Conservation (phyloP, 1,139 yeast genomes). For the Saccharomycopsis hybrid region DNA sequence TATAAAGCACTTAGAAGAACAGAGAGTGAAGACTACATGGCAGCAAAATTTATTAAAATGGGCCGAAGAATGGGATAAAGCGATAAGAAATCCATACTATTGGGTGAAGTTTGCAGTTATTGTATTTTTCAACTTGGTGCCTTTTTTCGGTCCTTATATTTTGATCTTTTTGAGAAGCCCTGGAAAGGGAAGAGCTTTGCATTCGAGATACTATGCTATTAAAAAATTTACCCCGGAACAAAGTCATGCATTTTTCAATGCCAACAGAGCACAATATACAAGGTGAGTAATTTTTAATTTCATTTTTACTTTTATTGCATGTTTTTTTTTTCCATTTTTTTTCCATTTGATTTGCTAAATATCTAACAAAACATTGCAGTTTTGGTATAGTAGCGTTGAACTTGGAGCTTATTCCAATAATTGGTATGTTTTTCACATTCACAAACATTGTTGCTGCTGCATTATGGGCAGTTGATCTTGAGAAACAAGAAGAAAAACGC, state of each 20-base stretch:
- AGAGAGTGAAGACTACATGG: constrained; percentile 2
- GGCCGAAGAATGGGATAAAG: constrained; percentile 6
- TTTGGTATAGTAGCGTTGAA: constrained; percentile 57
- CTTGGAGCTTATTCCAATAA: constrained; percentile 54
- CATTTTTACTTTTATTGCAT: background rate
- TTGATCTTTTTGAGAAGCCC: constrained; percentile 53
- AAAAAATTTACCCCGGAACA: constrained; percentile 47
- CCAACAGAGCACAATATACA: constrained; percentile 28
- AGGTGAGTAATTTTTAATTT: background rate
- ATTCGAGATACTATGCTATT: constrained; percentile 53
- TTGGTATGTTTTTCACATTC: constrained; percentile 55
- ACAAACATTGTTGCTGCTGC: constrained; percentile 71
- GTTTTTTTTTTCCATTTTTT: background rate
- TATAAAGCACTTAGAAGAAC: background rate
- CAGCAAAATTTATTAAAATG: constrained; percentile 1
- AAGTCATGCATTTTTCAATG: constrained; percentile 26
- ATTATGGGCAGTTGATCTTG: constrained; percentile 48
- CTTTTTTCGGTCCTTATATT: constrained; percentile 55
- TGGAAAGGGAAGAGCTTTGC: constrained; percentile 49
- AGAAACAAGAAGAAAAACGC: constrained; percentile 22
- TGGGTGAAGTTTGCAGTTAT: constrained; percentile 24
- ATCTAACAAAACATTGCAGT: constrained; percentile 11
- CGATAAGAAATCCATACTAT: constrained; percentile 14
- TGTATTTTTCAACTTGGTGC: constrained; percentile 45
- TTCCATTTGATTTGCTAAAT: background rate